phyloP scores from a whole-genome alignment of 2,329 filamentous ascomycete genomes.

The Cladosporium sp. region DNA sequence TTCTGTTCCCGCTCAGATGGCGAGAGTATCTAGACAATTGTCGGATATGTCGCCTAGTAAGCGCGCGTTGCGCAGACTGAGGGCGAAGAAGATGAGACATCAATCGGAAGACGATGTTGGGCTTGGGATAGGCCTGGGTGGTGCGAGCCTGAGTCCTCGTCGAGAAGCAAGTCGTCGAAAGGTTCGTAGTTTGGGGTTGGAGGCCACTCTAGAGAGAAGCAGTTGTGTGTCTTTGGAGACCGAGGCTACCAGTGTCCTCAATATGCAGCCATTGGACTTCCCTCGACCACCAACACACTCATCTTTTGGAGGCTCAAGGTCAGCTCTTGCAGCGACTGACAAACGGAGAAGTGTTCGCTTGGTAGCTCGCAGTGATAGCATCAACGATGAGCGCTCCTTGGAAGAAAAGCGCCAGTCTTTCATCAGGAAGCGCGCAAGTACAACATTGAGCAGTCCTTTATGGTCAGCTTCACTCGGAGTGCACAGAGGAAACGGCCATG shows the following conservation, averaged over 20 bases:
- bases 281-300: conserved; percentile 37
- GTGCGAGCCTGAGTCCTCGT: conserved; percentile 7
- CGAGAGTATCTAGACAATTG: conserved; percentile 38
- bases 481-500: not conserved
- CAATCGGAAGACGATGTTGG: conserved; percentile 30
- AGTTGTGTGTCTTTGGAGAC: conserved; percentile 44
- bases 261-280: conserved; percentile 42
- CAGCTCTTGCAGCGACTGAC: conserved; percentile 26
- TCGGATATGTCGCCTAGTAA: conserved; percentile 35
- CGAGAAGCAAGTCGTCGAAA: conserved; percentile 13
- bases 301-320: conserved; percentile 9
- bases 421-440: conserved; percentile 45
- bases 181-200: conserved; percentile 32
- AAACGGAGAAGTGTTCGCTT: conserved; percentile 45
- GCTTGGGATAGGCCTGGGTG: conserved; percentile 28
- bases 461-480: conserved; percentile 36
- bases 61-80: conserved; percentile 35
- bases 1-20: conserved; percentile 45
- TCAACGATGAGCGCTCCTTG: conserved; percentile 41
- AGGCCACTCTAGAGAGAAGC: conserved; percentile 35
- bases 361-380: conserved; percentile 41
- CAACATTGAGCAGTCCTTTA: conserved; percentile 40
- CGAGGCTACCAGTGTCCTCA: conserved; percentile 44
- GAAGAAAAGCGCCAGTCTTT: conserved; percentile 42
- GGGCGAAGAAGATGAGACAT: conserved; percentile 34